Conservation (phyloP, 169 alveolate genomes). For the Cryptosporidium sp. region DNA sequence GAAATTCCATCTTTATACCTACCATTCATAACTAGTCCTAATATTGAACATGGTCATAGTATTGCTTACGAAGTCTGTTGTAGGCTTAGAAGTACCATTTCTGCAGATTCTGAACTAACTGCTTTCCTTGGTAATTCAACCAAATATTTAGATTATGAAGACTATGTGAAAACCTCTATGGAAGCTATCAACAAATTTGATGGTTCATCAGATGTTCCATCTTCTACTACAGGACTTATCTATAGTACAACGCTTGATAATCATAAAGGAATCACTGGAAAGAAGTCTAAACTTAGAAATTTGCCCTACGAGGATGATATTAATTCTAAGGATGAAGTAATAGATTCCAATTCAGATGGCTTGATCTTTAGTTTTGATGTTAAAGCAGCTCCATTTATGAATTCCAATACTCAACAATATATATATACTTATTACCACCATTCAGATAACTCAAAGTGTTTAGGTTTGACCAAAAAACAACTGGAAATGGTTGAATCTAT, state of each 20-base stretch:
- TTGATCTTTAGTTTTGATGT: conserved; percentile 44
- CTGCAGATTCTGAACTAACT: conserved; percentile 34
- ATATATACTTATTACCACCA: conserved; percentile 54
- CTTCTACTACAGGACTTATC: conserved; percentile 8
- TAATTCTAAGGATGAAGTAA: not conserved
- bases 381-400: conserved; percentile 75
- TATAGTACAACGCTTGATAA: conserved; percentile 33
- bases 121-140: conserved; percentile 21
- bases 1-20: not conserved
- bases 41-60: not conserved
- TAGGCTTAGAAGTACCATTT: conserved; percentile 27
- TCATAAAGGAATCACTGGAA: conserved; percentile 40
- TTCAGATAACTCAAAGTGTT: conserved; percentile 47
- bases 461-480: conserved; percentile 44
- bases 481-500: conserved; percentile 44
- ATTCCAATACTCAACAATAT: conserved; percentile 46
- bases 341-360: not conserved
- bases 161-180: conserved; percentile 48
- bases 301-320: conserved; percentile 1
- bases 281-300: not conserved
- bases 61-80: conserved; percentile 62
- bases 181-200: conserved; percentile 43
- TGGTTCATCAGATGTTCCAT: not conserved
- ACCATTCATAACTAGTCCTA: conserved; percentile 30
- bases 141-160: conserved; percentile 29